Evolutionary conservation across 1,284 basidiomycete species (phyloP).

Genomic region (Malassezia yamatoensis): DNA sequence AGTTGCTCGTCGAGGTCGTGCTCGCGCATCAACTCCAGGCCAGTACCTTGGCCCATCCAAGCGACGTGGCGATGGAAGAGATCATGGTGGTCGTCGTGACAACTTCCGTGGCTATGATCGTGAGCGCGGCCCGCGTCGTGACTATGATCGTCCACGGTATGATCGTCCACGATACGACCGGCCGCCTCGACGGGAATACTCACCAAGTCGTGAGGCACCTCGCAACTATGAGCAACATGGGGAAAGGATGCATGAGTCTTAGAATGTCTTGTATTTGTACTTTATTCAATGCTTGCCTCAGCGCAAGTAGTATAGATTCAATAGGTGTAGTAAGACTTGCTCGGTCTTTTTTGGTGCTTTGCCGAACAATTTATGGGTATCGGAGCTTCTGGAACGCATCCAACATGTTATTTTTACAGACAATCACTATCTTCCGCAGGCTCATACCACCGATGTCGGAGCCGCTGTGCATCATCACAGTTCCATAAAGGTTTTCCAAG

Average conservation of each 20-base stretch:
- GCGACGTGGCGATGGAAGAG: slow-evolving; percentile 50
- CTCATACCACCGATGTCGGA: slow-evolving; percentile 37
- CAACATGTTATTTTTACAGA: not conserved
- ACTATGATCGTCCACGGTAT: slow-evolving; percentile 1
- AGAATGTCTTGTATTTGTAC: no score
- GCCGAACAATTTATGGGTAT: not conserved
- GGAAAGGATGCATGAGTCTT: not conserved
- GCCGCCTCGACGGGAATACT: not conserved
- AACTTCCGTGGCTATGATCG: slow-evolving; percentile 49
- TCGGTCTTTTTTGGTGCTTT: not conserved
- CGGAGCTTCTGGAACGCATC: not conserved
- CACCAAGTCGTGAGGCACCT: not conserved
- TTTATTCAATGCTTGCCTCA: no score
- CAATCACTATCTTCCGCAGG: slow-evolving; percentile 36
- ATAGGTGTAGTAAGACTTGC: no score
- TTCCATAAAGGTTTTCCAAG: slow-evolving; percentile 36
- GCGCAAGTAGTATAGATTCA: no score
- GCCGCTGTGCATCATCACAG: slow-evolving; percentile 25
- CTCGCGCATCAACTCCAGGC: slow-evolving; percentile 87
- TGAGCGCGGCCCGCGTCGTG: slow-evolving; percentile 47
- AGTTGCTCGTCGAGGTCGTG: slow-evolving; percentile 82
- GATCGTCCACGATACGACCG: slow-evolving; percentile 30
- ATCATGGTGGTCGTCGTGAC: not conserved
- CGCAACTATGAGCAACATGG: not conserved
- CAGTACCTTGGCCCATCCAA: slow-evolving; percentile 86